Base-by-base conservation (phyloP, 371 early-diverging fungal genomes). In the Mortierella sp. region DNA sequence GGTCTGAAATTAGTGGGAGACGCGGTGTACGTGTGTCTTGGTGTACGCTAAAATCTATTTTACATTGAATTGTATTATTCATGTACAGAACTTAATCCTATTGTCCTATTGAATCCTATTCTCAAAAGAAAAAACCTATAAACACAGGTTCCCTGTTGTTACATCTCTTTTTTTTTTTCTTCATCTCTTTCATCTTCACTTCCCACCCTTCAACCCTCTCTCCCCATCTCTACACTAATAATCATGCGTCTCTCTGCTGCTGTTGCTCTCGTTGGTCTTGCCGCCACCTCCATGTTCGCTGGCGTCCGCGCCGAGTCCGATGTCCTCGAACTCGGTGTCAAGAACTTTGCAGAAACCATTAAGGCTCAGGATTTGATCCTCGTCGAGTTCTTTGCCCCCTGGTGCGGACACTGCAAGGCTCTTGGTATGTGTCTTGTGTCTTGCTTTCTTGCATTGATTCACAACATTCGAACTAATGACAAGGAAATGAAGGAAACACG, bases 341-440 rank as follows among this genome's bases (percentile, higher is more conserved):
- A 85, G 72, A 93, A 78, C 83, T 97, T 96, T 86, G 79, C 87
- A 49, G 71, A 78, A 24, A 86, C 88, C 68, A 88, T 95, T 62
- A 74, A 89, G 51, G 78, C 86, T 20, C 88, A 94, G 84, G 86
- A 90, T 20, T 73, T 97, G 67, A 89, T 94, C 70, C 90, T 98
- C 66, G 94, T 98, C 66, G 96, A 97, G 88, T 97, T 97, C 89
- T 97, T 91, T 85, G 97, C 97, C 8, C 97, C 95, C 68, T 95
- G 97, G 97, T 97, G 97, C 86, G 96, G 95, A 61, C 96, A 97
- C 90, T 98, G 97, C 89, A 94, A 97, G 87, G 89, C 90, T 54
- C 88, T 95, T 68, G 90, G 90, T 90, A 87, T 67, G 84, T 67
- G 55, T 43, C 28, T n/a, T 52, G 8, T 43, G 5, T 6, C 16